Evolutionary conservation across 352 stramenopile genomes (phyloP), one percentile per base, ranked within the genome.

Genomic region (Phytophthora pluvialis): DNA sequence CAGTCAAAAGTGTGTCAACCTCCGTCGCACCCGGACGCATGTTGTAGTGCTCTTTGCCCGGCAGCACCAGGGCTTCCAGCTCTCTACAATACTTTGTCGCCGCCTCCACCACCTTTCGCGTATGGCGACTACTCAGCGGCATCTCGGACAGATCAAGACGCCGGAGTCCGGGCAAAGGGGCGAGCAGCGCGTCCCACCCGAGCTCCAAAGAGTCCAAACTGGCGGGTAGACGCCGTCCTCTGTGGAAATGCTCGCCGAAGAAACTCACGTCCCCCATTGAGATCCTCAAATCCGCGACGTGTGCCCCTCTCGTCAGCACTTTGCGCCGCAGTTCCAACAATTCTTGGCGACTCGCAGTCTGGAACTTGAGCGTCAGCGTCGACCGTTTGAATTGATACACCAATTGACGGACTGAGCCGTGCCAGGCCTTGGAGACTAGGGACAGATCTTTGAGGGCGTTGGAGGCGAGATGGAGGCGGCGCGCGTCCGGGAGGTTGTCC

Each of bases 131-230:
- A 7, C 21, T 18, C 16, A 73, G 32, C 11, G 69, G 69, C 64
- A 77, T 73, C 28, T 42, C 32, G 32, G 69, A 73, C 53, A 77
- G 42, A 25, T 77, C 69, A 13, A 77, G 40, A 1, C 64, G 57
- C 6, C 54, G 46, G 25, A 73, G 31, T 9, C 36, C 26, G 0
- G 64, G 48, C 59, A 70, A 26, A 16, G 58, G 63, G 6, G 51
- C 59, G 7, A 73, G 28, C 11, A 70, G 8, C 0, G 43, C 64
- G 52, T 66, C 40, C 69, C 64, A 73, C 4, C 59, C 66, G 16
- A 75, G 47, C 31, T 62, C 44, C n/a, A 64, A 53, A n/a, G 56
- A 35, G 49, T 76, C 35, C 26, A 79, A 52, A 47, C 38, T 60
- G 8, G 16, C 8, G 8, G 72, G 63, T 6, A 79, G 67, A 0